Evolutionary conservation across 495 filamentous ascomycete species (phyloP), one percentile per base, ranked within the genome.

Genomic region (Penicillium macrosclerotiorum): DNA sequence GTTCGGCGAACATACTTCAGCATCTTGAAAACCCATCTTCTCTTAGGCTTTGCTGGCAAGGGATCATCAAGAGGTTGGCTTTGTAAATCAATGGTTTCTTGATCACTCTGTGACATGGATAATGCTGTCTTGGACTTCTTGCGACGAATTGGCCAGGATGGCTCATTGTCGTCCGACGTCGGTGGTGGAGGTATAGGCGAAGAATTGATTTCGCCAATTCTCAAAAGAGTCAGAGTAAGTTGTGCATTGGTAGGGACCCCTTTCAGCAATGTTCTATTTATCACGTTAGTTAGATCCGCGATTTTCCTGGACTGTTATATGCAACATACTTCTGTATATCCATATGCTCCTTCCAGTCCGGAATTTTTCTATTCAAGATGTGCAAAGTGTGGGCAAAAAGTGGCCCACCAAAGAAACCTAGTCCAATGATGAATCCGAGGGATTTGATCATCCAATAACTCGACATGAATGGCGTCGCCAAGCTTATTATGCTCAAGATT

Each of bases 211-310:
- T 94, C 90, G 39, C 89, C 88, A 42, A 91, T 82, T 27, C 90
- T 85, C 19, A 96, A 84, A 9, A 95, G 77, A 3, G 90, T 95
- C 34, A 95, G 64, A 0, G 89, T 87, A 11, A 95, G 74, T 52
- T 94, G 90, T 13, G 88, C 89, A 57, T 95, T 93, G 3, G 90
- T 95, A 0, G 90, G 90, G 27, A 90, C 81, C n/a, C 86, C 88
- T 56, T 86, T 84, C 39, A 95, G 80, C 3, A 94, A 52, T 4
- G 84, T 87, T 55, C 84, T 89, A 37, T 3, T 1, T 18, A n/a
- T 5, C 2, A 8, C n/a, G 17, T 46, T 46, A 38, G 33, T 20
- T 8, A n/a, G 20, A 12, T 25, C 11, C 18, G 5, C 4, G 17
- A 11, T 16, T 3, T 31, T 13, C 8, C 5, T 1, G 3, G 7